Base-by-base conservation (phyloP, 352 stramenopile genomes). In the Phytophthora ramorum region DNA sequence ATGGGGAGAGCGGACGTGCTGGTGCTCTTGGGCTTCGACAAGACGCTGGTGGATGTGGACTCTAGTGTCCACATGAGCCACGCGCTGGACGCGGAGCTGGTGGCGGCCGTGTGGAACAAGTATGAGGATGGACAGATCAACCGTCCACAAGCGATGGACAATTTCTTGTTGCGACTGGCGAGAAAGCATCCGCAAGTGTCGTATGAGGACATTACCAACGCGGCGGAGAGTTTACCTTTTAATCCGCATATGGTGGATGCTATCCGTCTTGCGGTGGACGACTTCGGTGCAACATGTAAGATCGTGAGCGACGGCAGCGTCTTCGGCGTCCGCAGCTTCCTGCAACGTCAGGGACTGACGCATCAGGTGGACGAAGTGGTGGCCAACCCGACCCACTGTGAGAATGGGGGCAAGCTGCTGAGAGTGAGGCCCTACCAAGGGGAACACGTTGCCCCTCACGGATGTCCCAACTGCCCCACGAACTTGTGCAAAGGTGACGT, bases 401-500 rank as follows among this genome's bases (percentile, higher is more conserved):
- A 71, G 20, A 47, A 70, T 5, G 47, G 45, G 1, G 53, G 41
- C 5, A 63, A 69, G 13, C 43, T 61, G 3, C 50, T 89, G 47
- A 62, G 73, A 10, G 72, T 88, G 26, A 59, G 52, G 14, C 64
- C 79, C 13, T 85, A 80, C 57, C 75, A 85, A 12, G 45, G 44
- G 0, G 13, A 52, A 0, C 57, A 79, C n/a, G 12, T 68, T 4
- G 38, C 60, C 10, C 75, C 75, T 22, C 81, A 89, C 54, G 73
- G 61, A 0, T 92, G 83, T 58, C 16, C 40, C 0, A 58, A 60
- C 17, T 92, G 83, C 49, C 75, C 76, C 20, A 19, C 49, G 20
- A 87, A 87, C 49, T 76, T 90, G 77, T 92, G 83, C 79, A 92
- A 89, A 69, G 83, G 82, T 1, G 32, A 37, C 3, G 77, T 88